Base-by-base conservation (phyloP, 768 basidiomycete genomes). In the Tephrocybe sp. region DNA sequence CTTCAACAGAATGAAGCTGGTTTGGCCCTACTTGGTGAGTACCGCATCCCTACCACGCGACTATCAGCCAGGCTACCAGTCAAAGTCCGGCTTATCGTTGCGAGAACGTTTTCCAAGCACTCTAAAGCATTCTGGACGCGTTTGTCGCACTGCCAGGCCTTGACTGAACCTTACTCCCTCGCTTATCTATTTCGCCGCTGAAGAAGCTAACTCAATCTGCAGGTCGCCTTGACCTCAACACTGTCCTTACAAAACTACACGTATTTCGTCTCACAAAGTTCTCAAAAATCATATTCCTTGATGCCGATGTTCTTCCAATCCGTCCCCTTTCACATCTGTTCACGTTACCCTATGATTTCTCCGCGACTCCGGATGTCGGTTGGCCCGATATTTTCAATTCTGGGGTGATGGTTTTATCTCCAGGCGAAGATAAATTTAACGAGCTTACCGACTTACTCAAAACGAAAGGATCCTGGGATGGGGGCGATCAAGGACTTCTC, bases 301-400 rank as follows among this genome's bases (percentile, higher is more conserved):
- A 96, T 68, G 93, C 92, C 59, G 92, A 96, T 65, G 83, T 93
- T 45, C 87, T 96, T 58, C 90, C 92, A 48, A 76, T 92, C 45
- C 82, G 88, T 43, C 90, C 96, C 23, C 74, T 99, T 48, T 88
- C 92, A 32, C 94, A 96, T 69, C 83, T 99, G n/a, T 98, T 99
- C 69, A 75, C 77, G 31, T 69, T 89, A 41, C 80, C 87, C 4
- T 76, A 87, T 65, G 85, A 90, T 55, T 94, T 99, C 64, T 87
- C 94, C 36, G 97, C 97, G 8, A 89, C 86, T 7, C 94, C 97
- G 10, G 97, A 99, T 68, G 91, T 94, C 30, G 97, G 97, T 59
- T 99, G 97, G 97, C 97, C 97, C 35, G 97, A 99, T 69, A 95
- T 97, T 54, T 99, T 99, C 76, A 99, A 99, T 68, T 96, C 95